Evolutionary conservation across 805 yeast species (phyloP), one percentile per base, ranked within the genome.

Genomic region (Sungouiella blattae): DNA sequence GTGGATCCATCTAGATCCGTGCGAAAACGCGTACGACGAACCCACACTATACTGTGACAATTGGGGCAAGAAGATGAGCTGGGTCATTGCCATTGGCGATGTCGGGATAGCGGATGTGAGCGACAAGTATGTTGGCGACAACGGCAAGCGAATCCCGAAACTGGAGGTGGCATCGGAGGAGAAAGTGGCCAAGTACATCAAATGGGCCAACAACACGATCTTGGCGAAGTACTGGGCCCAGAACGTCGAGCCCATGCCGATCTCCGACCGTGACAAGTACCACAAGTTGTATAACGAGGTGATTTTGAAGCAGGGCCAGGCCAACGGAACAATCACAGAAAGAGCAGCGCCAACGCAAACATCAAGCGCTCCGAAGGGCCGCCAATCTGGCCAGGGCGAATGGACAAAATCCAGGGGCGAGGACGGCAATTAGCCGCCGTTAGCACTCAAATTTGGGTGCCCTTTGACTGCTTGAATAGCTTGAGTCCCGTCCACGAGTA

Each of bases 11-110:
- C 64, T 85, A 12, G 98, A 89, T 51, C 76, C 87, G 6, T 91
- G 98, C 56, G 98, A 89, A 49, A 81, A 78, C 31, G 80, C 89
- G 0, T 87, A 71, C 60, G 95, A 91, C 57, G 77, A 86, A 41
- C 97, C 97, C 0, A 55, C 67, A 15, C 62, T 88, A 11, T 89
- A 89, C 52, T 74, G 81, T 31, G 69, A 73, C 26, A 95, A 94
- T 28, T 89, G 98, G 97, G 94, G 91, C 21, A 91, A 91, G 61
- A 77, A 77, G 40, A 91, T 91, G 97, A 83, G 95, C 34, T 87
- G 86, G 59, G 83, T 80, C 2, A 63, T 91, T 37, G 96, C 87
- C 0, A 71, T 83, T 35, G 72, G 80, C 30, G 68, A 67, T 9
- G 67, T 67, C 26, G 87, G 87, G 23, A 67, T 80, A 1, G 56